Evolutionary conservation across 139 green algal species (phyloP), one percentile per base, ranked within the genome.

Genomic region (Volvox reticuliferus): DNA sequence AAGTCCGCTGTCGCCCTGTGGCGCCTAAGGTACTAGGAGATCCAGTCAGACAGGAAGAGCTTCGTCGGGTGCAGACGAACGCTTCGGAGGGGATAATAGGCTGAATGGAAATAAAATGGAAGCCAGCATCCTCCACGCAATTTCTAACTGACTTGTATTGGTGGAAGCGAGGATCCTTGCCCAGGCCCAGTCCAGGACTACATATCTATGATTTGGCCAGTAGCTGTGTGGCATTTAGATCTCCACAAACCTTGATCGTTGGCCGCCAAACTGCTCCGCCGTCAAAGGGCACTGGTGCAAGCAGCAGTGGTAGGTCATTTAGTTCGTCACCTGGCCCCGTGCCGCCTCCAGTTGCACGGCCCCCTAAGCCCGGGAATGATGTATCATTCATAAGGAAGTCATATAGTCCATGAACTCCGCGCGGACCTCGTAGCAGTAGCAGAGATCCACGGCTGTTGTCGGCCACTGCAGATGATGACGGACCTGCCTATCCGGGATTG

Each of bases 401-500:
- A 71, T 95, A 96, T 20, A 97, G 91, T 24, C 92, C 93, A 62
- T 96, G 94, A 63, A 96, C 95, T 6, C 92, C 87, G 5, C 88
- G 16, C 1, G 85, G 68, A 0, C 94, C 94, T 5, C 95, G 79
- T 85, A 97, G 93, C 35, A 92, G 82, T 82, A 97, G 92, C 93
- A 97, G 61, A 26, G 92, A 96, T 69, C 91, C 61, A 5, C 91
- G 83, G n/a, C 69, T 95, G 91, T 91, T 89, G 86, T 96, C 92
- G 16, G 37, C 2, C 12, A 88, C 82, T n/a, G 78, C 67, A 21
- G 61, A 79, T 12, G 0, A 44, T n/a, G 55, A 73, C 9, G 32
- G 80, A 32, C 71, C 71, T 24, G 33, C 21, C 21, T 32, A 32
- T 55, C 44, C 44, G 44, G 44, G 44, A 9, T 5, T 55, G 44